Evolutionary conservation across 2,329 filamentous ascomycete genomes (phyloP).

Genomic region (Fusarium sp.): DNA sequence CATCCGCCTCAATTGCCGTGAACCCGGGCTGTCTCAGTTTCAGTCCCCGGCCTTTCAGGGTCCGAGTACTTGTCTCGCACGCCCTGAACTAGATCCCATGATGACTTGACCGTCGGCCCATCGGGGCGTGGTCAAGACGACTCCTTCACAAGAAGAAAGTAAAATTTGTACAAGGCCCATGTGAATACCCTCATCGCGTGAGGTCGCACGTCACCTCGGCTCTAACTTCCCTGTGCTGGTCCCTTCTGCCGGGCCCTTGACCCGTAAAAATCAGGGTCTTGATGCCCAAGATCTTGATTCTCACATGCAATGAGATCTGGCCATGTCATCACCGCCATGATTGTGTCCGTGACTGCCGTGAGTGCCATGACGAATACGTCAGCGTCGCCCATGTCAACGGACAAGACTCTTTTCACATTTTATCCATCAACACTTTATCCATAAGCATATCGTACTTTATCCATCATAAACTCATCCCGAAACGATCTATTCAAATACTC

Average conservation of each 20-base stretch:
- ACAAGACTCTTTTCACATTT: not conserved
- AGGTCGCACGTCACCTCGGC: conserved; percentile 21
- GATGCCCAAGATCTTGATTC: conserved; percentile 1
- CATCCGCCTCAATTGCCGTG: conserved; percentile 42
- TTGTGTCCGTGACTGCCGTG: not conserved
- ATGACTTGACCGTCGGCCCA: conserved; percentile 11
- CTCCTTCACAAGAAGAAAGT: conserved; percentile 1
- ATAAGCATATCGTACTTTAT: not conserved
- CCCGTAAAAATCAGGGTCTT: conserved; percentile 12
- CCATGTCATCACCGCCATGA: not conserved
- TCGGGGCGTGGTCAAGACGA: conserved; percentile 14
- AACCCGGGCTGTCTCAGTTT: not conserved
- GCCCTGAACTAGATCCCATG: conserved; percentile 18
- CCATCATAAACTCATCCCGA: not conserved
- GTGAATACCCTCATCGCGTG: conserved; percentile 43
- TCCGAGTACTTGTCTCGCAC: conserved; percentile 36
- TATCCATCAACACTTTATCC: not conserved
- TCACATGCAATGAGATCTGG: not conserved
- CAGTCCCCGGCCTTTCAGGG: conserved; percentile 16
- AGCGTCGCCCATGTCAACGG: not conserved
- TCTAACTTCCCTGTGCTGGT: conserved; percentile 11
- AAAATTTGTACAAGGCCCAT: conserved; percentile 17
- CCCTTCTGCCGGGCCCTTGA: not conserved
- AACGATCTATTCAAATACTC: not conserved
- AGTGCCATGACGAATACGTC: not conserved